These are phyloP conservation scores for Epichloe baconii DNA, from an alignment of 2,329 filamentous ascomycete genomes.

Conservation along the genomic window DNA sequence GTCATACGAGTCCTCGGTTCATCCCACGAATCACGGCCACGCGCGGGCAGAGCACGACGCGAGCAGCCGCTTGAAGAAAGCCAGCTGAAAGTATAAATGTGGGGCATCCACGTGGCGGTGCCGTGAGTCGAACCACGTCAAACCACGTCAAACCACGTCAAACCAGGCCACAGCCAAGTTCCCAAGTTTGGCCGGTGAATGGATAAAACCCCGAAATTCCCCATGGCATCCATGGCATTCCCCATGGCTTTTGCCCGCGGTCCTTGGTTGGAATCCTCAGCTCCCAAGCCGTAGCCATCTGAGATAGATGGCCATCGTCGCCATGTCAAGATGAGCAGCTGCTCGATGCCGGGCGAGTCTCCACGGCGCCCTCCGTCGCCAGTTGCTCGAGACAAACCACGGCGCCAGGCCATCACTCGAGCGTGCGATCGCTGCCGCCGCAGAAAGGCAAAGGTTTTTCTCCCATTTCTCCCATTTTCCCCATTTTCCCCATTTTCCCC, in stretches of 20 bases:
- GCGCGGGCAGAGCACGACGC: no score
- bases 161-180: no score
- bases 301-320: neutral
- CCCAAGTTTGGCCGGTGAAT: neutral
- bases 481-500: no score
- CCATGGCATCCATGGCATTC: neutral
- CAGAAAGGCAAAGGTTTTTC: constrained; percentile 21
- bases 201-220: constrained; percentile 5
- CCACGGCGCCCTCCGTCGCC: constrained; percentile 8
- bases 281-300: neutral
- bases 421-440: constrained; percentile 24
- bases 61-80: no score
- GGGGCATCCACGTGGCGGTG: constrained; percentile 5
- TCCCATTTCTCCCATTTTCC: neutral
- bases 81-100: constrained; percentile 3
- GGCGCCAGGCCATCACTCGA: constrained; percentile 13
- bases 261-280: neutral
- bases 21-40: no score
- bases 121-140: neutral
- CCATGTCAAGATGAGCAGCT: constrained; percentile 6
- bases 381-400: constrained; percentile 5
- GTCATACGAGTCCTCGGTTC: no score
- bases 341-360: constrained; percentile 8
- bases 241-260: neutral
- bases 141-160: no score